Evolutionary conservation across 1,284 basidiomycete genomes (phyloP), one percentile per base, ranked within the genome.

Genomic region (Rhodotorula glutinis): DNA sequence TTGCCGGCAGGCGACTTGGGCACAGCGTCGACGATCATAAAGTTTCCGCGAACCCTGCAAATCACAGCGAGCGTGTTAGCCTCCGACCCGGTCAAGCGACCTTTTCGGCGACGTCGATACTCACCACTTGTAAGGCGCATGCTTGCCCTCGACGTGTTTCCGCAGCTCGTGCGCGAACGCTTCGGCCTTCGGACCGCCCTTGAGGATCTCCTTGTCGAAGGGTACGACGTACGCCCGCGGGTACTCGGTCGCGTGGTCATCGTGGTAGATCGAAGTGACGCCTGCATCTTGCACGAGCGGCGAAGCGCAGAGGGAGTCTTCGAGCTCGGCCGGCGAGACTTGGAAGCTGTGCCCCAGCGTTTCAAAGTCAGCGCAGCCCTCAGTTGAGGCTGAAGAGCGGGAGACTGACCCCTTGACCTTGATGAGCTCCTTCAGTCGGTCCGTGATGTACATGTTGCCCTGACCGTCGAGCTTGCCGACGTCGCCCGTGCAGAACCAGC

Each of bases 261-360:
- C 66, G 56, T 70, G 67, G 67, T 76, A 78, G 30, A 74, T 44
- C 2, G 72, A 73, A 19, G 73, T 71, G 13, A 76, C 75, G 13
- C 74, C 76, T 7, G 76, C 77, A 58, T 78, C 77, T 44, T 75
- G 67, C 23, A 78, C 76, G 40, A 71, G 67, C 11, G 74, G 69
- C 4, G 74, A 72, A 0, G 67, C 69, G 65, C 74, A 73, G 19
- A 78, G 72, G 11, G 75, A 70, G 61, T 73, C 75, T 61, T 78
- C 77, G 25, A 78, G 71, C 53, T 78, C 77, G 21, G 74, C 72
- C 5, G 77, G 76, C 2, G 75, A 66, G 33, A 78, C 77, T 71
- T 78, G 77, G 69, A 77, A 78, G 19, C 75, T 73, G 60, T 17
- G n/a, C 3, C 9, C 8, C 43, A 16, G 21, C 4, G 9, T 4